Base-by-base conservation (phyloP, 1,284 basidiomycete species). In the Trichosporon faecale region DNA sequence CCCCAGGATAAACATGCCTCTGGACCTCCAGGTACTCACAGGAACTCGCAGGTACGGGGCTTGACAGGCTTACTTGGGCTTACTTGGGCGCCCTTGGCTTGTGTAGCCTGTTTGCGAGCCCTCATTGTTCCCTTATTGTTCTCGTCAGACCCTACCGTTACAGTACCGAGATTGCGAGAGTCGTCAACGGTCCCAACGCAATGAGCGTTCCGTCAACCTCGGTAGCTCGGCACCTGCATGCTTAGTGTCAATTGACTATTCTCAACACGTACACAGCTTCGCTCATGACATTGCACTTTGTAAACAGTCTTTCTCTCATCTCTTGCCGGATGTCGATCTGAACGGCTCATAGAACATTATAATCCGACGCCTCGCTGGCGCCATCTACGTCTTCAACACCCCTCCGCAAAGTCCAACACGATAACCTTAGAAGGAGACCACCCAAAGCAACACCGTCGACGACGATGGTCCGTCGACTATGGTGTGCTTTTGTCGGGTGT, bases 401-500 rank as follows among this genome's bases (percentile, higher is more conserved):
- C 21, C 14, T 27, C 9, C 14, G 27, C 63, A 21, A 40, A n/a
- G 16, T 6, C 27, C 27, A 61, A 16, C 57, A 31, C 57, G 57
- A 61, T 31, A 61, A 16, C 57, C 14, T n/a, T 27, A 31, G n/a
- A 31, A 18, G 27, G 7, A 52, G 23, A 11, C 49, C 49, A 52
- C 4, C 40, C 16, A 21, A 52, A 52, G 46, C 46, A 52, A 23
- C 49, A 25, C 49, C 21, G 49, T 61, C 35, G 63, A 64, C 63
- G 63, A 40, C 63, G 14, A 40, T 44, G 63, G 27, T 37, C 33
- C 68, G 66, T 60, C 65, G 52, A 12, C 44, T 73, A 4, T 70
- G 72, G 72, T 73, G 72, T 66, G 69, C 67, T 21, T 11, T 73
- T 16, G 66, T 73, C 44, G 69, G 72, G 55, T 73, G 72, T 64